Evolutionary conservation across 108 stramenopile genomes (phyloP).

Genomic region (Discostella pseudostelligera): DNA sequence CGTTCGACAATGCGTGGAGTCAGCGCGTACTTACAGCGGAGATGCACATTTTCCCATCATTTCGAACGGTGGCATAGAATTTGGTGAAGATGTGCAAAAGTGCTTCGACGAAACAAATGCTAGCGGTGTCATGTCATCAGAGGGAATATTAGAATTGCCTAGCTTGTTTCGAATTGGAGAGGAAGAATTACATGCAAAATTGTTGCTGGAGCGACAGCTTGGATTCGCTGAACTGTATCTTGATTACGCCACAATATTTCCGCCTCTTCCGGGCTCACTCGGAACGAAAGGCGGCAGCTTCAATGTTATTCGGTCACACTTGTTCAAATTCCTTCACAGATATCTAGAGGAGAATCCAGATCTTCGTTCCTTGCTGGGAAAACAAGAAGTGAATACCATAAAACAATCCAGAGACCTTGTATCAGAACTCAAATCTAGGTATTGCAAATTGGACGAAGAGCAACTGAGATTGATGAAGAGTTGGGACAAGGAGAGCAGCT

Average conservation of each 20-base stretch:
- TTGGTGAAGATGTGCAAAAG: slow-evolving; percentile 58
- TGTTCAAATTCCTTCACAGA: slow-evolving; percentile 91
- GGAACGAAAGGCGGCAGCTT: slow-evolving; percentile 66
- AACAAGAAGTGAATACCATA: slow-evolving; percentile 34
- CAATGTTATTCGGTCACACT: slow-evolving; percentile 76
- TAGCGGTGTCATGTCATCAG: slow-evolving; percentile 93
- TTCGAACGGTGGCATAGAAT: slow-evolving; percentile 95
- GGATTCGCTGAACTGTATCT: slow-evolving; percentile 78
- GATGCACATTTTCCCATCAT: slow-evolving; percentile 76
- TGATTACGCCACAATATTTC: slow-evolving; percentile 60
- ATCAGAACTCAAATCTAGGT: slow-evolving; percentile 53
- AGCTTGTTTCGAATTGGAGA: slow-evolving; percentile 61
- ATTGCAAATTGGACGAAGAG: slow-evolving; percentile 48
- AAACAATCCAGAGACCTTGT: slow-evolving; percentile 55
- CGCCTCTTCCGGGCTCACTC: slow-evolving; percentile 79
- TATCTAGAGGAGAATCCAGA: slow-evolving; percentile 81
- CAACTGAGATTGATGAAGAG: slow-evolving; percentile 37
- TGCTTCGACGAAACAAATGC: slow-evolving; percentile 75
- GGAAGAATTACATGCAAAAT: slow-evolving; percentile 27
- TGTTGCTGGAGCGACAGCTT: slow-evolving; percentile 71
- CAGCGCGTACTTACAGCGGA: slow-evolving; percentile 49
- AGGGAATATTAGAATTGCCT: slow-evolving; percentile 92
- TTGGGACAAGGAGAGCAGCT: slow-evolving; percentile 47
- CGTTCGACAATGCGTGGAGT: slow-evolving; percentile 47
- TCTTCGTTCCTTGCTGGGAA: slow-evolving; percentile 63